A percentile compares a stretch with the other conserved stretches of the same genome.
These are phyloP conservation scores for Termitomyces sp. DNA, from an alignment of 1,284 basidiomycete species.

Conservation along the genomic window DNA sequence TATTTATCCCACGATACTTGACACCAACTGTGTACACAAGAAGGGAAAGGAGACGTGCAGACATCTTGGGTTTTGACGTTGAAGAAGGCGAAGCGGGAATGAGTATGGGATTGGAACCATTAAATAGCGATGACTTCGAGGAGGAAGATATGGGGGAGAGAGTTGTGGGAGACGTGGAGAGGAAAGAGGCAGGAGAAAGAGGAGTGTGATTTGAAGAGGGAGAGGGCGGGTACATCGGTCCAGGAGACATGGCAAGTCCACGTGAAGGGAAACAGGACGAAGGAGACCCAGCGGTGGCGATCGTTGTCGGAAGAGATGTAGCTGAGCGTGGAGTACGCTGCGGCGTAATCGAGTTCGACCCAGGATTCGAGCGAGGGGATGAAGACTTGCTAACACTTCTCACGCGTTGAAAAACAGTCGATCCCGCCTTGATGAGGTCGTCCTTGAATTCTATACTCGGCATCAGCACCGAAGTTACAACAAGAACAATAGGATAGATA, in stretches of 20 bases:
- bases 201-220: not conserved
- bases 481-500: conserved; percentile 25
- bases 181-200: not conserved
- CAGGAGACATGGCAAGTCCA: not conserved
- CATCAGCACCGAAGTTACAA: not conserved
- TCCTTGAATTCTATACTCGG: conserved; percentile 16
- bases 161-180: not conserved
- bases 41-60: conserved; percentile 65
- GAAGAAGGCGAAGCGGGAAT: conserved; percentile 4
- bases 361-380: not conserved
- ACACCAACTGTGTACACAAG: conserved; percentile 95
- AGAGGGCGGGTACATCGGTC: not conserved
- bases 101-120: not conserved
- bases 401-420: conserved; percentile 21
- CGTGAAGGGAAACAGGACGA: conserved; percentile 3
- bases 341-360: not conserved
- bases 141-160: not conserved
- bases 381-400: conserved; percentile 22
- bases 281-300: not conserved
- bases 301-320: conserved; percentile 3
- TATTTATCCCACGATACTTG: conserved; percentile 90
- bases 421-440: conserved; percentile 19
- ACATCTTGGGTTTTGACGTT: conserved; percentile 59
- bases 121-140: not conserved
- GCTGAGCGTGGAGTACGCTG: conserved; percentile 4